Conservation (phyloP, 768 basidiomycete genomes). For the Lactarius evosmus region DNA sequence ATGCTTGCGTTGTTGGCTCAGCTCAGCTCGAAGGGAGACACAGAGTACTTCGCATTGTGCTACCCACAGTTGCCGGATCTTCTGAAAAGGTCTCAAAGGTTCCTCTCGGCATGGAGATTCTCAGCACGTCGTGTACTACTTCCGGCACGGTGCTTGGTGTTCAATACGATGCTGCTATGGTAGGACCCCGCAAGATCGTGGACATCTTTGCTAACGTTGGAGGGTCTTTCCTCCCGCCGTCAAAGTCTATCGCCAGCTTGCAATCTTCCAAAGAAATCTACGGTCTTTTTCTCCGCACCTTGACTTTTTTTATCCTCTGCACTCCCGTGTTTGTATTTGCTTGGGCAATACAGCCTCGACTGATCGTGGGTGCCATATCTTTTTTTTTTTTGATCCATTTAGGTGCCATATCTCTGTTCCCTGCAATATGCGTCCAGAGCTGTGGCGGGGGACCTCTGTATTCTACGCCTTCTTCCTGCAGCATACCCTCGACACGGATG, state of each 20-base stretch:
- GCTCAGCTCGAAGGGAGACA: constrained; percentile 5
- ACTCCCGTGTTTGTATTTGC: constrained; percentile 43
- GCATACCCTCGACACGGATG: constrained; percentile 39
- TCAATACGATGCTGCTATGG: constrained; percentile 30
- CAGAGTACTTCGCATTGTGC: constrained; percentile 17
- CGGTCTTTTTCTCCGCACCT: constrained; percentile 34
- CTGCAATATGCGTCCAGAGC: constrained; percentile 40
- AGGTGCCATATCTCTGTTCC: constrained; percentile 38
- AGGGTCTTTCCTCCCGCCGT: constrained; percentile 31
- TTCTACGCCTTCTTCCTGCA: constrained; percentile 37
- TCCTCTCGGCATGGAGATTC: constrained; percentile 13
- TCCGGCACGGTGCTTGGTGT: constrained; percentile 12
- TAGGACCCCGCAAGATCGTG: constrained; percentile 38
- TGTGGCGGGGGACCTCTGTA: constrained; percentile 39
- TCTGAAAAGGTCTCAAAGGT: neutral
- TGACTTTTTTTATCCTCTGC: constrained; percentile 35
- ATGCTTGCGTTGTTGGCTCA: constrained; percentile 10
- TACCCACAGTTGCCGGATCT: neutral
- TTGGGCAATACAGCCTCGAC: constrained; percentile 40
- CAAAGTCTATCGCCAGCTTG: constrained; percentile 29
- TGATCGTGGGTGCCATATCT: constrained; percentile 36
- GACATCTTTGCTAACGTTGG: constrained; percentile 28
- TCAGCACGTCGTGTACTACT: neutral
- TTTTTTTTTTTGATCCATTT: too few relatives aligned
- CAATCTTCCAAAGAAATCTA: constrained; percentile 36